A percentile compares a stretch with the other conserved stretches of the same genome.
These are phyloP conservation scores for Rhododendron williamsianum DNA, from an alignment of 148 eudicot species.

Conservation along the genomic window DNA sequence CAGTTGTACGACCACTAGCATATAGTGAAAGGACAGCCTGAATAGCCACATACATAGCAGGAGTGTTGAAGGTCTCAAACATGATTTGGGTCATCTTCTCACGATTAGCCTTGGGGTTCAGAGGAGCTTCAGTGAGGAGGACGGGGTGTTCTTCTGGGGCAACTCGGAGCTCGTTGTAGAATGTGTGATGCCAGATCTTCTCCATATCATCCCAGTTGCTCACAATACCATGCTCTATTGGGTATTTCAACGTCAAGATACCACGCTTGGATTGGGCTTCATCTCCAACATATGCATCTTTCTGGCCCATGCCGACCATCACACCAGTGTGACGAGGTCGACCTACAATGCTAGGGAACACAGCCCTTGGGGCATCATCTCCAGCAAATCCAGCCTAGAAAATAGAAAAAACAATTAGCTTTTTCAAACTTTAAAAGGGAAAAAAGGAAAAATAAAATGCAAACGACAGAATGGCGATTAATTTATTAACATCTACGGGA, in stretches of 20 bases:
- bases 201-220: constrained; percentile 97
- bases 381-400: constrained; percentile 92
- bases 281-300: constrained; percentile 85
- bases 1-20: constrained; percentile 91
- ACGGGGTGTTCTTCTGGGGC: constrained; percentile 94
- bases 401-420: not conserved
- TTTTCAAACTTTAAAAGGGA: not conserved
- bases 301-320: constrained; percentile 94
- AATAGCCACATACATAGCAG: constrained; percentile 80
- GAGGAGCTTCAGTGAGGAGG: constrained; percentile 78
- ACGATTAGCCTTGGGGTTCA: constrained; percentile 91
- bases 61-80: constrained; percentile 84
- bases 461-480: not conserved
- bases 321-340: constrained; percentile 92
- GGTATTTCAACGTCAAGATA: constrained; percentile 72
- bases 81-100: constrained; percentile 91
- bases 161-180: constrained; percentile 87
- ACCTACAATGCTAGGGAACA: constrained; percentile 85
- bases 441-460: not conserved
- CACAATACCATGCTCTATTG: constrained; percentile 90
- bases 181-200: constrained; percentile 90
- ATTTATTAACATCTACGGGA: not conserved
- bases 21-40: constrained; percentile 78
- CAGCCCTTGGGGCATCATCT: constrained; percentile 90
- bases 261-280: constrained; percentile 95